Base-by-base conservation (phyloP, 768 basidiomycete species). In the Phlebiopsis flavidoalba region DNA sequence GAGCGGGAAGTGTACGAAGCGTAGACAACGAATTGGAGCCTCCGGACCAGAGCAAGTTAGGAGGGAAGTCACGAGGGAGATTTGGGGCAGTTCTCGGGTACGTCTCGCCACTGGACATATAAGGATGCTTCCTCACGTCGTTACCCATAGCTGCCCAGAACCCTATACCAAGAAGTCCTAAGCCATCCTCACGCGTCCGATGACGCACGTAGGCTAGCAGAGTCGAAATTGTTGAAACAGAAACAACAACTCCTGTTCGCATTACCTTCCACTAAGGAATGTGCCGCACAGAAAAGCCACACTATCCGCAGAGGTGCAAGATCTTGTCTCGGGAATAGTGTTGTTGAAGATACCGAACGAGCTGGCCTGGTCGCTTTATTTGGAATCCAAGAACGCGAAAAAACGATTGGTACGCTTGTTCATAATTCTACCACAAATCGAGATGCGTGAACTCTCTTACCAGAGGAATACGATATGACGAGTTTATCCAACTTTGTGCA, bases 111-210 rank as follows among this genome's bases (percentile, higher is more conserved):
- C 12, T 17, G 35, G 17, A 3, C 35, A 10, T 19, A 50, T 46
- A 8, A 33, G 36, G 11, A 7, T 21, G 6, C 6, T 31, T 31
- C 26, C 48, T 8, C 5, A 10, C 49, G 17, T 31, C 8, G 22
- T n/a, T 31, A 10, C 63, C 6, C 6, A 3, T 43, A 91, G 88
- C 75, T 96, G 35, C 90, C 90, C 1, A 69, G 63, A 0, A n/a
- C n/a, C n/a, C 73, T 95, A 31, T 96, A 95, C 64, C 77, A 84
- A 35, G 88, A 93, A 65, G 75, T 95, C n/a, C 72, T 95, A 35
- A 87, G 86, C 61, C 94, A 96, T 65, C 90, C 89, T 0, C 78
- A 80, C 63, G 88, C 94, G 0, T 76, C 86, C 0, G 93, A 95
- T 65, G 85, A 87, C 5, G 74, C 91, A n/a, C 87, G 93, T n/a